Evolutionary conservation across 2,329 filamentous ascomycete species (phyloP).

Genomic region (Blastomyces parvus): DNA sequence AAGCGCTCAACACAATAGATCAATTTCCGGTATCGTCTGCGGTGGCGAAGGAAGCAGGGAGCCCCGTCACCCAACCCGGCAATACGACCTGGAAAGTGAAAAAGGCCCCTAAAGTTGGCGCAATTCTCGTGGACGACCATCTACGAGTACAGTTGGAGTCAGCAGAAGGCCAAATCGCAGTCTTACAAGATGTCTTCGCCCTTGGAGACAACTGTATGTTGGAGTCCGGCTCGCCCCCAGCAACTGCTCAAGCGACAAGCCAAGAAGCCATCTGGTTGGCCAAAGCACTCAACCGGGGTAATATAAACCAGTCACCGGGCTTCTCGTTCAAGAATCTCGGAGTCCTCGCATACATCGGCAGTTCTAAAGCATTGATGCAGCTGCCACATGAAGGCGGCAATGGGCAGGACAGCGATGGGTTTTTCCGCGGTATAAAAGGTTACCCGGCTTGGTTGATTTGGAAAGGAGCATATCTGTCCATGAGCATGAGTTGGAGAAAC

Average conservation of each 20-base stretch:
- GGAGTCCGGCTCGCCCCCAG: conserved; percentile 44
- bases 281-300: conserved; percentile 44
- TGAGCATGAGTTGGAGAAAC: conserved; percentile 41
- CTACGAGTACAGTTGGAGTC: conserved; percentile 46
- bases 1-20: conserved; percentile 27
- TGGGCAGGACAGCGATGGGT: conserved; percentile 18
- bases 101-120: conserved; percentile 39
- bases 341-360: conserved; percentile 51
- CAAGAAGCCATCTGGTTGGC: conserved; percentile 53
- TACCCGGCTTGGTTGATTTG: conserved; percentile 36
- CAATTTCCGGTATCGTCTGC: conserved; percentile 15
- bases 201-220: conserved; percentile 49
- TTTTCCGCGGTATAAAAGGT: conserved; percentile 32
- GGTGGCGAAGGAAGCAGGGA: conserved; percentile 3
- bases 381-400: conserved; percentile 25
- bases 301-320: conserved; percentile 25
- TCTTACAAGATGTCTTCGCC: conserved; percentile 46
- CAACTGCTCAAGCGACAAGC: conserved; percentile 50
- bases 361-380: conserved; percentile 49
- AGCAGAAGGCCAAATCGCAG: conserved; percentile 27
- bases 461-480: conserved; percentile 38
- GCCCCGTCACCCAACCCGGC: conserved; percentile 10
- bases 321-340: conserved; percentile 51
- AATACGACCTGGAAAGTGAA: conserved; percentile 40
- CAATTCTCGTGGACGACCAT: conserved; percentile 47